These are phyloP conservation scores for Lachnellula cervina DNA, from an alignment of 2,329 filamentous ascomycete species.

Conservation along the genomic window DNA sequence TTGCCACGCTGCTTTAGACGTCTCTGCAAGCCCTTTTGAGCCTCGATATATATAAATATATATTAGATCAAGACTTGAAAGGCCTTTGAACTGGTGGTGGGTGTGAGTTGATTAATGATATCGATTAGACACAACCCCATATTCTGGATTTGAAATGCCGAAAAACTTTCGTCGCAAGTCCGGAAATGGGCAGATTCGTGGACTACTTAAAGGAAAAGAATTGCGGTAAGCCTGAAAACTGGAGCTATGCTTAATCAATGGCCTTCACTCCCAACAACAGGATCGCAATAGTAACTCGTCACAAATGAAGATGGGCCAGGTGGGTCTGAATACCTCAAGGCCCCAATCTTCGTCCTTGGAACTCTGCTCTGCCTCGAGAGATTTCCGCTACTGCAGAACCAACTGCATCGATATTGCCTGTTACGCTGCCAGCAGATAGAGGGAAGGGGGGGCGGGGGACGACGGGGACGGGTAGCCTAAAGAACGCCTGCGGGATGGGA, in stretches of 20 bases:
- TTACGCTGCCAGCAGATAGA: background rate
- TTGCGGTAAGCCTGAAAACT: background rate
- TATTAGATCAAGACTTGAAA: background rate
- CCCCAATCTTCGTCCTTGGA: background rate
- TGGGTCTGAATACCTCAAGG: constrained; percentile 8
- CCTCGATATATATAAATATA: background rate
- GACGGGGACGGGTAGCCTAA: background rate
- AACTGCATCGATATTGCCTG: background rate
- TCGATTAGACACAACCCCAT: background rate
- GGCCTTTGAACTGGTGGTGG: background rate
- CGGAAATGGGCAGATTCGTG: constrained; percentile 1
- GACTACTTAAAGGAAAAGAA: constrained; percentile 10
- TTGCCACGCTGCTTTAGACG: background rate
- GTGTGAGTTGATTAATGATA: background rate
- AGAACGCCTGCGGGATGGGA: background rate
- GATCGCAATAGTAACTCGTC: constrained; percentile 1
- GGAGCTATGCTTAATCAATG: constrained; percentile 10
- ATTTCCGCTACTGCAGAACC: background rate
- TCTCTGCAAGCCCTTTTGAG: background rate
- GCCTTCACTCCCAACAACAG: constrained; percentile 8
- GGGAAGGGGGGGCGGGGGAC: background rate
- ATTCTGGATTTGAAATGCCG: background rate
- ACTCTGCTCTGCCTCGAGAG: background rate
- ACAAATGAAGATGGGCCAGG: background rate
- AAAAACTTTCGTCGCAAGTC: constrained; percentile 2